Base-by-base conservation (phyloP, 495 filamentous ascomycete species). In the Glarea lozoyensis region DNA sequence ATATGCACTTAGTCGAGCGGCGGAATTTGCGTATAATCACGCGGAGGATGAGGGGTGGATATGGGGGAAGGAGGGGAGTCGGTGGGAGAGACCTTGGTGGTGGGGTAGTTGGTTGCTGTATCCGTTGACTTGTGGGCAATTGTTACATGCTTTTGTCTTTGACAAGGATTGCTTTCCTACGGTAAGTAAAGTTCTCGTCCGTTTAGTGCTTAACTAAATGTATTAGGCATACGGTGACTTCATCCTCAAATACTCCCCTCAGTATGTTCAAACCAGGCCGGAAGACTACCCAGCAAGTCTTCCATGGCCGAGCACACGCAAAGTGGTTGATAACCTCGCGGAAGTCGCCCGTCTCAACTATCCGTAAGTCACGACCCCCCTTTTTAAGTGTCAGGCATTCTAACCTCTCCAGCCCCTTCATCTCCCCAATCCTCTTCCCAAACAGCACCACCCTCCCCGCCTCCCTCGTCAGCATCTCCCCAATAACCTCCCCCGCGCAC, bases 51-150 rank as follows among this genome's bases (percentile, higher is more conserved):
- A 84, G 48, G 90, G 90, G 5, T 83, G 77, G 68, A 70, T 95
- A 40, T 79, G 76, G 67, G 64, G 61, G 24, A 66, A 65, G 50
- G 60, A 54, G 9, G 42, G 57, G 17, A 50, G 57, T 45, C 57
- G 60, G 45, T 56, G 62, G 44, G 55, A 61, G 40, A 67, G 75
- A 47, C 84, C 88, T 5, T 74, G 73, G 77, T 98, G 92, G 92
- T 90, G 88, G 69, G 92, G 90, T 17, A 94, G 87, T 57, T 97
- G 90, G 90, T 68, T 97, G 72, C 64, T 97, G 54, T 89, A 95
- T 73, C 92, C 92, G 0, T 56, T 93, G n/a, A 81, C 88, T 10
- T 86, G 79, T 55, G 92, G 88, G 23, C 92, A 97, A 64, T 69
- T 98, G 39, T 67, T 96, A 40, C 87, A 96, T 61, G 82, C 90